Base-by-base conservation (phyloP, 1,139 yeast genomes). In the Yamadazyma atlantica region DNA sequence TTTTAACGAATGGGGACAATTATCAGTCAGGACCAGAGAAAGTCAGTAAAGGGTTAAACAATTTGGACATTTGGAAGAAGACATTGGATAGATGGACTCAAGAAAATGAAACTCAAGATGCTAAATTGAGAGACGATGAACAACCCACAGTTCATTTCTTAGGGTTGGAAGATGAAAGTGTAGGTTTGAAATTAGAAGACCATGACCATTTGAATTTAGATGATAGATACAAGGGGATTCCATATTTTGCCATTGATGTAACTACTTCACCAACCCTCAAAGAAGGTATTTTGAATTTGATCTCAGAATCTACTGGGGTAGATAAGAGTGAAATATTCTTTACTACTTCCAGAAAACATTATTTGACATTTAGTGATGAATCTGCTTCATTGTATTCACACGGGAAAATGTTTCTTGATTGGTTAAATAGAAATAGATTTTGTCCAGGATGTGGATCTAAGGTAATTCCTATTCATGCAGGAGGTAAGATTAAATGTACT, bases 371-470 rank as follows among this genome's bases (percentile, higher is more conserved):
- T 45, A 53, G 59, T 35, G 48, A 53, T 24, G 71, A 66, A 30
- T 85, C 83, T 41, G 82, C 86, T 0, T 76, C 89, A 2, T 57
- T 87, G 15, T 82, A 76, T 48, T 82, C 95, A 3, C 95, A 89
- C 54, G 92, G 88, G 0, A 79, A 83, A 43, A 87, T 85, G 82
- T 85, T 83, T 54, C 56, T 88, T 39, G 96, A 89, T 59, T 90
- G 97, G 97, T 67, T 86, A 38, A 61, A 65, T 37, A 78, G 92
- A 40, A 85, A 83, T 57, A 69, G 73, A 44, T 87, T 75, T 60
- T 90, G 98, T 57, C 92, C 95, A 1, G 95, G 95, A 0, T 92
- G 98, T 65, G 97, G 96, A 0, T 55, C 74, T 2, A 73, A 68
- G 42, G 82, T 80, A 22, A 73, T 84, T 44, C 82, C 88, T 4